Conservation (phyloP, 192 early-diverging fungal genomes). For the Coemansia sp. region DNA sequence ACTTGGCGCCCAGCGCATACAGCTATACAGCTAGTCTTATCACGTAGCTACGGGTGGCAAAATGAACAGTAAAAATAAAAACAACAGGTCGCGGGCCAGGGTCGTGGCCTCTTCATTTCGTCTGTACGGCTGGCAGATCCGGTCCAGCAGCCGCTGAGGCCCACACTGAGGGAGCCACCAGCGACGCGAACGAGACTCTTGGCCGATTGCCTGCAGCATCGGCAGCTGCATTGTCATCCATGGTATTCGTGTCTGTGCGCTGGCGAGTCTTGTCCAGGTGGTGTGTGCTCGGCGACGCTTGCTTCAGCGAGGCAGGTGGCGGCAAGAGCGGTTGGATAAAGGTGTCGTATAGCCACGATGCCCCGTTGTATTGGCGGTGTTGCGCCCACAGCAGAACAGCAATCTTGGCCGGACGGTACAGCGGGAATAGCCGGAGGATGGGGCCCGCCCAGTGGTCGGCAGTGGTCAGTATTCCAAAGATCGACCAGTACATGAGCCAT, state of each 20-base stretch:
- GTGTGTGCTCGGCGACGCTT: no score
- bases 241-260: not conserved
- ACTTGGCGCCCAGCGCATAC: no score
- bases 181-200: constrained; percentile 6
- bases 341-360: constrained; percentile 43
- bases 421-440: constrained; percentile 38
- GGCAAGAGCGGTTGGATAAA: constrained; percentile 40
- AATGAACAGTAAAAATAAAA: not conserved
- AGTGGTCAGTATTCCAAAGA: constrained; percentile 40
- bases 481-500: constrained; percentile 48
- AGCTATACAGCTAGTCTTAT: no score
- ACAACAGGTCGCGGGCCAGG: not conserved
- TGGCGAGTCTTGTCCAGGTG: no score
- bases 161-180: constrained; percentile 32
- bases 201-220: not conserved
- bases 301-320: constrained; percentile 5
- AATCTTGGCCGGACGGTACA: constrained; percentile 42
- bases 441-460: constrained; percentile 47
- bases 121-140: no score
- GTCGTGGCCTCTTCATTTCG: not conserved
- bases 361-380: constrained; percentile 44
- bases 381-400: constrained; percentile 43
- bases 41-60: no score
- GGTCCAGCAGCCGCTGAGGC: not conserved
- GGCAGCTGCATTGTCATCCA: not conserved